These are phyloP conservation scores for Candida takata DNA, from an alignment of 805 yeast species.

Conservation along the genomic window DNA sequence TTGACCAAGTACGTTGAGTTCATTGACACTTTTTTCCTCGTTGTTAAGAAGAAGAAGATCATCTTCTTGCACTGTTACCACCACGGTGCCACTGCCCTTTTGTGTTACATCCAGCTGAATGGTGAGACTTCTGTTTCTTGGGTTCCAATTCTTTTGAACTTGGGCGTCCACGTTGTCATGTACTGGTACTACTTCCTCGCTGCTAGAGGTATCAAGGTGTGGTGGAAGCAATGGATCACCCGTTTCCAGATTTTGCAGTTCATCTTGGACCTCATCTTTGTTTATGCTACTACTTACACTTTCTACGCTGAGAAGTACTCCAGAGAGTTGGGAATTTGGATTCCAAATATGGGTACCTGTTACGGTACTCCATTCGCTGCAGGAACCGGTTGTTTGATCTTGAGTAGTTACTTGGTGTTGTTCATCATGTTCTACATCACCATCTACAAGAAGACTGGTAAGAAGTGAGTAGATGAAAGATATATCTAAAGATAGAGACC, in stretches of 20 bases:
- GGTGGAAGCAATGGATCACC: constrained; percentile 99
- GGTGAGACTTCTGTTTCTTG: constrained; percentile 90
- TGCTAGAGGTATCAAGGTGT: constrained; percentile 88
- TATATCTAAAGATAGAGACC: no score
- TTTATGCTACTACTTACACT: constrained; percentile 90
- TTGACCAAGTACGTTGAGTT: constrained; percentile 85
- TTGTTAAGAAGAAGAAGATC: constrained; percentile 83
- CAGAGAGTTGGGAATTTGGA: constrained; percentile 33
- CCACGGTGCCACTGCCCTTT: constrained; percentile 95
- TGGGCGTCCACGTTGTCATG: constrained; percentile 93
- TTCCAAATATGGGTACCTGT: constrained; percentile 83
- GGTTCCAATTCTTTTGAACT: constrained; percentile 87
- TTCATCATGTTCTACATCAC: constrained; percentile 90
- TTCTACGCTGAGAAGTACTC: constrained; percentile 68
- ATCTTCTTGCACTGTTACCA: constrained; percentile 94
- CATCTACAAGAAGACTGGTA: constrained; percentile 54
- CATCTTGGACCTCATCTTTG: constrained; percentile 79
- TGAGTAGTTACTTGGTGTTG: constrained; percentile 81
- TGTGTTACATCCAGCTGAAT: constrained; percentile 87
- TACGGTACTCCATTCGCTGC: constrained; percentile 93
- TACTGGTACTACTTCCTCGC: constrained; percentile 95
- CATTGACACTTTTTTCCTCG: constrained; percentile 85
- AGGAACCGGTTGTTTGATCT: constrained; percentile 77
- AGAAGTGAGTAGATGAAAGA: constrained; percentile 8
- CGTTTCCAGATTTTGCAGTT: constrained; percentile 93